A percentile compares a stretch with the other conserved stretches of the same genome.
These are phyloP conservation scores for Peronosclerospora sorghi DNA, from an alignment of 352 stramenopile species.

Conservation along the genomic window DNA sequence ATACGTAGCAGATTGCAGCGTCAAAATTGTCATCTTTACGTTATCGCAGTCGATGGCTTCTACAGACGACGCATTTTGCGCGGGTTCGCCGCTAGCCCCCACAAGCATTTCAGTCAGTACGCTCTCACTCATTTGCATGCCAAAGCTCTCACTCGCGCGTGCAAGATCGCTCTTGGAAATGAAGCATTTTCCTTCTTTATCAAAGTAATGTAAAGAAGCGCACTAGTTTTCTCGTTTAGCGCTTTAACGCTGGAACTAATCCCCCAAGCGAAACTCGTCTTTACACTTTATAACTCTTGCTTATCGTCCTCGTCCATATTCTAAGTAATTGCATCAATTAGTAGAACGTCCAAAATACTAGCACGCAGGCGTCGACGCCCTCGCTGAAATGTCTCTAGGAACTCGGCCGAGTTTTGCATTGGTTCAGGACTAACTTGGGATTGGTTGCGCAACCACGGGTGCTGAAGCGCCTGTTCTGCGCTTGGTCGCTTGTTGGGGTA, in stretches of 20 bases:
- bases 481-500: no score
- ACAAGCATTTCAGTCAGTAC: slow-evolving; percentile 82
- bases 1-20: slow-evolving; percentile 56
- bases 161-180: no score
- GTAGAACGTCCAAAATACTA: slow-evolving; percentile 67
- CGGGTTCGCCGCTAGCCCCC: no score
- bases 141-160: slow-evolving; percentile 60
- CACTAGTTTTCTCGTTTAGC: no score
- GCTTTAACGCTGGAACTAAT: slow-evolving; percentile 62
- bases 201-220: no score
- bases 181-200: no score
- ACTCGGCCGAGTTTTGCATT: slow-evolving; percentile 60
- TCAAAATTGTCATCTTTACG: slow-evolving; percentile 77
- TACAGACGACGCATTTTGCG: no score
- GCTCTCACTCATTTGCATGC: slow-evolving; percentile 55
- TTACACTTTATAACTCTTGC: slow-evolving; percentile 24
- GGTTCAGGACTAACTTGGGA: no score
- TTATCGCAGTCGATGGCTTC: slow-evolving; percentile 77
- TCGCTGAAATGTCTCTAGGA: slow-evolving; percentile 72
- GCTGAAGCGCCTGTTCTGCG: no score
- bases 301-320: slow-evolving; percentile 27
- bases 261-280: slow-evolving; percentile 48
- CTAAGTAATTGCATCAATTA: slow-evolving; percentile 45
- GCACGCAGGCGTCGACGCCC: slow-evolving; percentile 61
- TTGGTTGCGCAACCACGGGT: no score